Base-by-base conservation (phyloP, 768 basidiomycete species). In the Phlebiopsis flavidoalba region DNA sequence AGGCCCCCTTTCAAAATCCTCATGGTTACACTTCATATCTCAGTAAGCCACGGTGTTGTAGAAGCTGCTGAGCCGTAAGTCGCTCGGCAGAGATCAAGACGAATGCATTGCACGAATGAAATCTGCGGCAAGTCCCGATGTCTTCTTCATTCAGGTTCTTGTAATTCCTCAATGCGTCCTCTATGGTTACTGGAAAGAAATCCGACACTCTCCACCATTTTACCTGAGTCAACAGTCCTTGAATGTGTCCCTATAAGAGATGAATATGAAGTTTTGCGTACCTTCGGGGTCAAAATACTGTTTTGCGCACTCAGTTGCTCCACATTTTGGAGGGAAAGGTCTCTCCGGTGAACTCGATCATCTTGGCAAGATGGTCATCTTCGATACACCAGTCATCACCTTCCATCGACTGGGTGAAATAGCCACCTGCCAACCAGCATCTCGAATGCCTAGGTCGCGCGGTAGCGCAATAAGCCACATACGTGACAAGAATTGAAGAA, bases 341-440 rank as follows among this genome's bases (percentile, higher is more conserved):
- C 56, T 72, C 63, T 12, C 69, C 70, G 7, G 72, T 73, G 14
- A 69, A 19, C 54, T 70, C 70, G 52, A 71, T 62, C 70, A 73
- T 73, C 58, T 67, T 69, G 2, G 71, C 70, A 24, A 73, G 62
- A 59, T 71, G 69, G 59, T 70, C 72, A 37, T 72, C 71, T 59
- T 72, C 71, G 37, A 53, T 12, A 21, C 36, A 22, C 64, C 64
- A 62, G 17, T 58, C 56, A 36, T 64, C 59, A 2, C 37, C 54
- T n/a, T 26, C 62, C 60, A 21, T 53, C 61, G 45, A 57, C 40
- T 22, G 68, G 68, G 21, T 54, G 57, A 54, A 72, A 72, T 4
- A 71, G 58, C 53, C 61, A 65, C n/a, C 62, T 60, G 31, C 70
- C 70, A 14, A 62, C 59, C 2, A 71, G 63, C 6, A 71, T 64